Evolutionary conservation across 164 flowering plant genomes (phyloP).

Genomic region (Vitis rotundifolia): DNA sequence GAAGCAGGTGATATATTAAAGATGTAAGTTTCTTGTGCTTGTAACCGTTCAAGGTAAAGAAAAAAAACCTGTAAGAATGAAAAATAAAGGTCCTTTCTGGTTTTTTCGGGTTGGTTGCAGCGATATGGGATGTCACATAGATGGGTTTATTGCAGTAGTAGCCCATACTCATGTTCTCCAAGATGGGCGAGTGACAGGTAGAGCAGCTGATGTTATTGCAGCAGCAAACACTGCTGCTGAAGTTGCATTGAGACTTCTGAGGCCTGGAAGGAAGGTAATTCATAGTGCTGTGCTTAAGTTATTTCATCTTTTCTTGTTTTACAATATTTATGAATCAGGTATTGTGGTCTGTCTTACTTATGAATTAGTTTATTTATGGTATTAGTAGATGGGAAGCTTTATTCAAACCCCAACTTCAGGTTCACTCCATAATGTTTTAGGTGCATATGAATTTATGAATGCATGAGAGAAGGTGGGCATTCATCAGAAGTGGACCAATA

Average conservation of each 20-base stretch:
- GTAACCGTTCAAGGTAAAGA: no score
- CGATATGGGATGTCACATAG: constrained; percentile 95
- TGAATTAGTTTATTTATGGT: no score
- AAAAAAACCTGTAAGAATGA: not conserved
- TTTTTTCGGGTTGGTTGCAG: constrained; percentile 37
- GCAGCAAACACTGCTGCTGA: constrained; percentile 96
- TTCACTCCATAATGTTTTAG: no score
- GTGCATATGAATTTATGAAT: no score
- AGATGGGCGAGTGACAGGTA: constrained; percentile 79
- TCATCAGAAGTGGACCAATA: no score
- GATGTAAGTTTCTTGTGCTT: constrained; percentile 49
- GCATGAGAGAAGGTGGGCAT: no score
- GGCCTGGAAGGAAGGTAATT: constrained; percentile 87
- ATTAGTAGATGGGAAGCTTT: no score
- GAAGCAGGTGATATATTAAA: constrained; percentile 84
- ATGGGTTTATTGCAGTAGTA: constrained; percentile 92
- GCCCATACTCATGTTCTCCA: constrained; percentile 91
- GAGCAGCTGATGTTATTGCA: constrained; percentile 92
- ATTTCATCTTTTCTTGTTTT: no score
- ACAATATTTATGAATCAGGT: no score
- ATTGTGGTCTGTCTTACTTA: no score
- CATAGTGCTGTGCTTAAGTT: no score
- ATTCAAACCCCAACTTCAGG: no score
- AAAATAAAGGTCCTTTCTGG: not conserved
- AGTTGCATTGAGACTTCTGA: constrained; percentile 89